Evolutionary conservation across 768 basidiomycete genomes (phyloP), one percentile per base, ranked within the genome.

Genomic region (Termitomyces sp.): DNA sequence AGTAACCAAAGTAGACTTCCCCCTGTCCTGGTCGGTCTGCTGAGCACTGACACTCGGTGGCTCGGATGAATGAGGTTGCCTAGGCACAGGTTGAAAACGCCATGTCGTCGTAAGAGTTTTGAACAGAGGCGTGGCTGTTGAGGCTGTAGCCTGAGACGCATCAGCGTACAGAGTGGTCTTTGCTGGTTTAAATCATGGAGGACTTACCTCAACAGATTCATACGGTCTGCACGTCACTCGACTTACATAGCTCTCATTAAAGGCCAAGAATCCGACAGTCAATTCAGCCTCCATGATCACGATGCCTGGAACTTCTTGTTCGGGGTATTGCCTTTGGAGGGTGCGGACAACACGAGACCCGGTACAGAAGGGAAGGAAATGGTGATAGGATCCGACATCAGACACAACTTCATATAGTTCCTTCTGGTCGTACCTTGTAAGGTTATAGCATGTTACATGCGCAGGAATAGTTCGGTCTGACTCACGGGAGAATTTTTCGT

Each of bases 361-460:
- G 13, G 82, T 84, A 74, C 95, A 97, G 70, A 91, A 96, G 6
- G 97, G 96, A 53, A 99, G 76, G 69, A 98, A 99, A 58, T 74
- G 76, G 10, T 85, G 81, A 70, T 98, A 99, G 2, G 90, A 90
- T 16, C 78, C 83, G 28, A 98, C 88, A 71, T 98, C 87, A 15
- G 94, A 82, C 54, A 99, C 92, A 59, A 98, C 72, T 8, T 83
- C 74, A 73, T 95, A 98, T 4, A 98, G 78, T 70, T 97, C 84
- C 51, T 77, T 77, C 60, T 81, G 86, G 18, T 77, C 80, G 68
- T 95, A 98, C 42, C 95, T 97, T 63, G 34, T 28, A 57, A 60
- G 45, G 37, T 47, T 47, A 37, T 26, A 60, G 15, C 29, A 57
- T 56, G 48, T 55, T 18, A 22, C 13, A 36, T 36, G 56, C 2